Percentiles rank a stretch among this genome's conserved stretches.
phyloP scores from a whole-genome alignment of 2,329 filamentous ascomycete genomes.

The Trichoderma asperellum region DNA sequence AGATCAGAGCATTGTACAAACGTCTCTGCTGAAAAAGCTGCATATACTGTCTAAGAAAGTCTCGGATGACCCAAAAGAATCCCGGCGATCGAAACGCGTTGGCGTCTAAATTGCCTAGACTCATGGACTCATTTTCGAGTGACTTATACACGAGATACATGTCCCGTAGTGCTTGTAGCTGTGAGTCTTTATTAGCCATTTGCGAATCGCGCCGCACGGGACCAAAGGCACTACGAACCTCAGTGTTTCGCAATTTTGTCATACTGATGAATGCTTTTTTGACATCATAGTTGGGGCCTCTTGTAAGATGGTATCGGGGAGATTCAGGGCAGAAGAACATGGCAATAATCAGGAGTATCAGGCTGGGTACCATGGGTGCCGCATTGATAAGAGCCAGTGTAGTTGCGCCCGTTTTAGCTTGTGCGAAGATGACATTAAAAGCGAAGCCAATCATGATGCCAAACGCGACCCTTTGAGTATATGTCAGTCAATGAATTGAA shows the following conservation, averaged over 20 bases:
- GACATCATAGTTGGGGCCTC: slow-evolving; percentile 43
- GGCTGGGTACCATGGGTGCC: slow-evolving; percentile 45
- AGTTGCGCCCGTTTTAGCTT: slow-evolving; percentile 24
- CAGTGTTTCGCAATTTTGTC: slow-evolving; percentile 43
- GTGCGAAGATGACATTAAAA: slow-evolving; percentile 46
- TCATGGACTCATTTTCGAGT: slow-evolving; percentile 39
- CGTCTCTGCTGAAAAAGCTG: slow-evolving; percentile 39
- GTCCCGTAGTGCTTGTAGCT: slow-evolving; percentile 49
- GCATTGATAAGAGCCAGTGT: slow-evolving; percentile 44
- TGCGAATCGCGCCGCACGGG: no score
- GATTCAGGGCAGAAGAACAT: slow-evolving; percentile 48
- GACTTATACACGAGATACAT: slow-evolving; percentile 47
- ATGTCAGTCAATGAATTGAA: slow-evolving; percentile 25
- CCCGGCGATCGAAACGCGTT: slow-evolving; percentile 35
- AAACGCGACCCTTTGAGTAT: slow-evolving; percentile 38
- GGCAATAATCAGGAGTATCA: slow-evolving; percentile 41
- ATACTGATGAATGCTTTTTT: slow-evolving; percentile 45
- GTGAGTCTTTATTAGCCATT: neutral
- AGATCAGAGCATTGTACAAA: slow-evolving; percentile 40
- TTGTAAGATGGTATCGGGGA: slow-evolving; percentile 49
- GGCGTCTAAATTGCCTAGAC: slow-evolving; percentile 33
- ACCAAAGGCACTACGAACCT: slow-evolving; percentile 31
- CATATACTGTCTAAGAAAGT: slow-evolving; percentile 37
- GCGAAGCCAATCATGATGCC: slow-evolving; percentile 44
- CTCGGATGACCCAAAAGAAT: slow-evolving; percentile 37